These are phyloP conservation scores for Botrytis elliptica DNA, from an alignment of 2,329 filamentous ascomycete genomes.

Conservation along the genomic window DNA sequence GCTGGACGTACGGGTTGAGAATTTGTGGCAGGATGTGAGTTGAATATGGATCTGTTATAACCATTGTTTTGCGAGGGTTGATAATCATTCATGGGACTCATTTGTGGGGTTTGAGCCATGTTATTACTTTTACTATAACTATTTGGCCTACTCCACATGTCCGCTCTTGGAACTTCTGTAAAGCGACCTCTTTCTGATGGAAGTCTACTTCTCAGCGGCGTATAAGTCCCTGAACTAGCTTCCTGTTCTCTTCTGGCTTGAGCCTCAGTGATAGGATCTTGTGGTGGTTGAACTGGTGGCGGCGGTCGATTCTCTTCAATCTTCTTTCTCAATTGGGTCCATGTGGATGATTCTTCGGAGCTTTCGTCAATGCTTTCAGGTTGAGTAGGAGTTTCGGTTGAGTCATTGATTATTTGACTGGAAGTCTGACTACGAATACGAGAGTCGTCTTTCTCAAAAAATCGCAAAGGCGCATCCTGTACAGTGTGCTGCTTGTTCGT, in stretches of 20 bases:
- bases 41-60: not conserved
- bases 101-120: not conserved
- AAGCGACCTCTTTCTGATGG: slow-evolving; percentile 4
- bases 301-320: slow-evolving; percentile 11
- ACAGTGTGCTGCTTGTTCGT: slow-evolving; percentile 1
- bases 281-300: not conserved
- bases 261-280: slow-evolving; percentile 26
- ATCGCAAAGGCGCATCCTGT: not conserved
- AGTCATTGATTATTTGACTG: slow-evolving; percentile 7
- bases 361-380: not conserved
- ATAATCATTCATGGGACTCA: not conserved
- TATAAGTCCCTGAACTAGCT: slow-evolving; percentile 31
- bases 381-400: not conserved
- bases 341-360: slow-evolving; percentile 15
- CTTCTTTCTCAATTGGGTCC: slow-evolving; percentile 29
- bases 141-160: slow-evolving; percentile 16
- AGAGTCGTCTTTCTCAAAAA: not conserved
- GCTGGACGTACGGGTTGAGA: not conserved
- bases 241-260: slow-evolving; percentile 34
- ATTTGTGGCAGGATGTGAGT: not conserved
- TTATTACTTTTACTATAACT: not conserved
- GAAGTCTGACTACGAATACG: not conserved
- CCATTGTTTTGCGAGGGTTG: not conserved
- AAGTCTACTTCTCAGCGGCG: slow-evolving; percentile 26
- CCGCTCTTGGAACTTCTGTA: not conserved